phyloP scores from a whole-genome alignment of 2,329 filamentous ascomycete species.

The Aspergillus sp. region DNA sequence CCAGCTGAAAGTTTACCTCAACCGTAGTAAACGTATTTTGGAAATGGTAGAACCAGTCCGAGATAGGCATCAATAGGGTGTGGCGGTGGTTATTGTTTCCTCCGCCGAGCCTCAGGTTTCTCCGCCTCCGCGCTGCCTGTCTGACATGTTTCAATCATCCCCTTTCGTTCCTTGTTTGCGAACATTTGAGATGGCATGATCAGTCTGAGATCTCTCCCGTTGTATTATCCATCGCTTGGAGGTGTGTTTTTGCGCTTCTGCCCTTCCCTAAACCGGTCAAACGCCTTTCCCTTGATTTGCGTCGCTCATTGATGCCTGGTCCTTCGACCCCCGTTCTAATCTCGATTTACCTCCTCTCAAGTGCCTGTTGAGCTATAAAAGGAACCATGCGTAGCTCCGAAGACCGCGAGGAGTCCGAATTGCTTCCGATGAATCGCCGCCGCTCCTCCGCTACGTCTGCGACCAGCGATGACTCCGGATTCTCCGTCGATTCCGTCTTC shows the following conservation, averaged over 20 bases:
- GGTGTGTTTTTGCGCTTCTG: not conserved
- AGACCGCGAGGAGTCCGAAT: slow-evolving; percentile 25
- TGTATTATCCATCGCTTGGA: not conserved
- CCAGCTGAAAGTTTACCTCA: not conserved
- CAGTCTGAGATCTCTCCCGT: not conserved
- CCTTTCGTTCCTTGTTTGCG: not conserved
- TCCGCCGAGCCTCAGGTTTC: not conserved
- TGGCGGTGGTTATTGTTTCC: not conserved
- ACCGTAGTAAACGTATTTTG: not conserved
- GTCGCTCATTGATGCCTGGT: not conserved
- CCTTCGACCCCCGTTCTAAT: not conserved
- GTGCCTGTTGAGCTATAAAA: slow-evolving; percentile 2
- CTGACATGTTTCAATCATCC: not conserved
- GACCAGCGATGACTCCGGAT: slow-evolving; percentile 33
- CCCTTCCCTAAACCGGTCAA: not conserved
- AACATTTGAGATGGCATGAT: not conserved
- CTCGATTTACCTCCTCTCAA: not conserved
- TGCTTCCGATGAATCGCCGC: slow-evolving; percentile 27
- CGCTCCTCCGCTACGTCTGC: slow-evolving; percentile 28
- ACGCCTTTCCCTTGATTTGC: not conserved
- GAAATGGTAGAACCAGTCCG: not conserved
- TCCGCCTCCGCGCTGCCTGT: not conserved
- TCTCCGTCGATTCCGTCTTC: slow-evolving; percentile 35
- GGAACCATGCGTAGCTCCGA: slow-evolving; percentile 28
- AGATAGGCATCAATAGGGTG: slow-evolving; percentile 4